A percentile compares a stretch with the other conserved stretches of the same genome.
phyloP scores from a whole-genome alignment of 192 early-diverging fungal genomes.

The Ambispora gerdemannii region DNA sequence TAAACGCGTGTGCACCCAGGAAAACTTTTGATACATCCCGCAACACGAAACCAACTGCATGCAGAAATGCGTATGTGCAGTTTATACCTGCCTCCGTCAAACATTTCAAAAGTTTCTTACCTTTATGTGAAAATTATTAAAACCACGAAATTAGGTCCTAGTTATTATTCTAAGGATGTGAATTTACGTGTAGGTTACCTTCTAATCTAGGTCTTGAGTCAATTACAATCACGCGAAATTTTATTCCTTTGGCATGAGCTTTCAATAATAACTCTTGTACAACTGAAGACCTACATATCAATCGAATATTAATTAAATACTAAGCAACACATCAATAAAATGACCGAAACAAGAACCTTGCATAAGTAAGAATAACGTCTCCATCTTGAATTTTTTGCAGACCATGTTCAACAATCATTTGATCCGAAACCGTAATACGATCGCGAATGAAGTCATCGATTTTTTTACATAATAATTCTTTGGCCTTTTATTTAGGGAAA shows the following conservation, averaged over 20 bases:
- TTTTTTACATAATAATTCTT: conserved; percentile 58
- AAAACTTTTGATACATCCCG: conserved; percentile 89
- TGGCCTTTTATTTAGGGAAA: conserved; percentile 50
- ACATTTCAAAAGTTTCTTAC: conserved; percentile 59
- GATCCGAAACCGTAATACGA: conserved; percentile 79
- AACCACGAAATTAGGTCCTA: not conserved
- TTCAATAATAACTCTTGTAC: conserved; percentile 75
- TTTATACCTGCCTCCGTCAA: conserved; percentile 63
- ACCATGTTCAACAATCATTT: conserved; percentile 73
- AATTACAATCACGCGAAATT: conserved; percentile 90
- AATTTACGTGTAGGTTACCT: conserved; percentile 53
- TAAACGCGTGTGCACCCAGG: conserved; percentile 87
- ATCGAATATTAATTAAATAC: not conserved
- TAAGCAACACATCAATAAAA: not conserved
- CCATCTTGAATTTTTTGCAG: conserved; percentile 88
- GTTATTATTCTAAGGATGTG: conserved; percentile 12
- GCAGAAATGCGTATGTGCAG: conserved; percentile 69
- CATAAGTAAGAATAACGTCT: conserved; percentile 90
- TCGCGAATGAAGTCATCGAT: conserved; percentile 93
- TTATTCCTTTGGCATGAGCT: conserved; percentile 67
- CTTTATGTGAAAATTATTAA: conserved; percentile 35
- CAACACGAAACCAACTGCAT: conserved; percentile 73
- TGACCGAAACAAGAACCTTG: conserved; percentile 39
- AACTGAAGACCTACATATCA: conserved; percentile 62
- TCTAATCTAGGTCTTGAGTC: conserved; percentile 88